Base-by-base conservation (phyloP, 371 early-diverging fungal species). In the Saksenaea vasiformis region DNA sequence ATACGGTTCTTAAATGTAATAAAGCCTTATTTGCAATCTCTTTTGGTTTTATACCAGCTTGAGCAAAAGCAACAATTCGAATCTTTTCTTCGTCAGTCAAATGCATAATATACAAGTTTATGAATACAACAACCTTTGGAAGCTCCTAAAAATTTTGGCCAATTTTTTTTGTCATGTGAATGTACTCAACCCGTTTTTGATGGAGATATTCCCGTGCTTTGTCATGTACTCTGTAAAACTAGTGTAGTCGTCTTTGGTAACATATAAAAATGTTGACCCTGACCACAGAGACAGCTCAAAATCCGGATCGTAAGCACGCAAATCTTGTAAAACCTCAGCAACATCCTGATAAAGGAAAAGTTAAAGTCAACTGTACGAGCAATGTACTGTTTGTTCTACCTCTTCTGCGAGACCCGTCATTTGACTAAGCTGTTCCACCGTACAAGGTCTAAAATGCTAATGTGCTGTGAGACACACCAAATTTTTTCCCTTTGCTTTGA, bases 221-320 rank as follows among this genome's bases (percentile, higher is more conserved):
- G 37, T 55, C 61, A 67, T 36, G 63, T 61, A 61, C 11, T 19
- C 43, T 36, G 57, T 24, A 26, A 71, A 44, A n/a, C 54, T 57
- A 8, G 22, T 62, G 34, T 68, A 68, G 35, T 68, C 68, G 24
- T 47, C 15, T 19, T 64, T 62, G 15, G 63, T 60, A 35, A 68
- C 56, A 55, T 44, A 64, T 41, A 68, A 41, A 47, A 68, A 64
- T 11, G 63, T 56, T 3, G 59, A 55, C 24, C 57, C 65, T 22
- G 68, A 67, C 63, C 68, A 63, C 22, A 62, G 26, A 24, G 63
- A 62, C 37, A 61, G 35, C 35, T 17, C 39, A 35, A 62, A 62
- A 26, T 67, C 68, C 17, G 68, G 59, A 17, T 62, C 55, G 26
- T 54, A 39, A 44, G 37, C 53, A 22, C 60, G 59, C 24, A 67